Conservation (phyloP, 768 basidiomycete genomes). For the Kockovaella imperatae region DNA sequence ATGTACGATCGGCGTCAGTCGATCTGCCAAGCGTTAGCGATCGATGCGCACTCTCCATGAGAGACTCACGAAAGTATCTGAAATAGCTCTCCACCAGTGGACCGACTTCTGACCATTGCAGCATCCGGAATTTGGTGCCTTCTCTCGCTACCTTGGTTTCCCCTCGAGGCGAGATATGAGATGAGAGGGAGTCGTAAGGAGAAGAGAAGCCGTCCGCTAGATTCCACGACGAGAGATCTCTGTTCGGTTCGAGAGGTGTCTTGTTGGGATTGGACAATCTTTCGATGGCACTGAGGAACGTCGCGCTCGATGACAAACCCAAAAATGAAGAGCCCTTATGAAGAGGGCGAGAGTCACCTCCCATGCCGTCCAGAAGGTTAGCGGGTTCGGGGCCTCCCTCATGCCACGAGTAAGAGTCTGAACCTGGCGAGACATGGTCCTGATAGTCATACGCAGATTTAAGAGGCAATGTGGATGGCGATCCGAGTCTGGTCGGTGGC, state of each 20-base stretch:
- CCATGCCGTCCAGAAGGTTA: conserved; percentile 10
- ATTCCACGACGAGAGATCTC: neutral
- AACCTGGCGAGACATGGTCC: neutral
- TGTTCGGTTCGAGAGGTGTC: conserved; percentile 1
- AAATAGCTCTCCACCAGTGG: conserved; percentile 19
- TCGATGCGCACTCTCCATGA: neutral
- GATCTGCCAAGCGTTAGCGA: neutral
- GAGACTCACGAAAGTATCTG: conserved; percentile 17
- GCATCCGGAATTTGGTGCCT: conserved; percentile 1
- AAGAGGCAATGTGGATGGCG: no score
- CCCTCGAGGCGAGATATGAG: neutral
- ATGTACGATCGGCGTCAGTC: conserved; percentile 17
- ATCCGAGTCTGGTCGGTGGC: neutral
- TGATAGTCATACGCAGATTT: neutral
- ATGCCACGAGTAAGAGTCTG: neutral
- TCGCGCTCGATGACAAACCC: conserved; percentile 18
- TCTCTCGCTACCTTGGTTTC: neutral
- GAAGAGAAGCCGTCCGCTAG: neutral
- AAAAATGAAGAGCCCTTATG: conserved; percentile 5
- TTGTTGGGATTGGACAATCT: no score
- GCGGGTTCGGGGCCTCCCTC: neutral
- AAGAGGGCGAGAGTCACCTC: neutral
- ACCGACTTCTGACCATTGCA: conserved; percentile 8
- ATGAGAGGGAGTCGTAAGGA: neutral
- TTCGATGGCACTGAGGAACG: conserved; percentile 15